These are phyloP conservation scores for Neurospora sp. DNA, from an alignment of 2,329 filamentous ascomycete genomes.

Conservation along the genomic window DNA sequence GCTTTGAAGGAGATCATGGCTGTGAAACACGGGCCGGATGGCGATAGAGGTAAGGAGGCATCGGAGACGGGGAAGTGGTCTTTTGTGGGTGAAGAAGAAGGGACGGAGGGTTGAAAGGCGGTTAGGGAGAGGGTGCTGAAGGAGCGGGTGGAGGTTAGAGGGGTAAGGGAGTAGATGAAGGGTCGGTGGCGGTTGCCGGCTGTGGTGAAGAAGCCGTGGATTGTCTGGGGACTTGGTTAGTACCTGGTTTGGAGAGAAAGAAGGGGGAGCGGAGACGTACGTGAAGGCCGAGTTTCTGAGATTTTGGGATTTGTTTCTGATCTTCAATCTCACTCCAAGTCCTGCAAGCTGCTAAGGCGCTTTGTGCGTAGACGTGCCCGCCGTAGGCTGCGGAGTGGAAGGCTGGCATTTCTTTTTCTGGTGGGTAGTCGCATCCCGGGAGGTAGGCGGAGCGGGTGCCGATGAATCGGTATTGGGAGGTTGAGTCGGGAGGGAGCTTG, in stretches of 20 bases:
- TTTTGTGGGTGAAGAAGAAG: slow-evolving; percentile 21
- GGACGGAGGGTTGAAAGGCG: slow-evolving; percentile 37
- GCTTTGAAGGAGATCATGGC: slow-evolving; percentile 44
- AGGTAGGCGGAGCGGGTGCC: slow-evolving; percentile 24
- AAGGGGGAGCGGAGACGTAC: slow-evolving; percentile 21
- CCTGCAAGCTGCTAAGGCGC: slow-evolving; percentile 27
- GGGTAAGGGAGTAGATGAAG: slow-evolving; percentile 40
- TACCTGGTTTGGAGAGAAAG: slow-evolving; percentile 3
- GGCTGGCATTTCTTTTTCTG: slow-evolving; percentile 4
- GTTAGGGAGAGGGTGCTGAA: slow-evolving; percentile 41
- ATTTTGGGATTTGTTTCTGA: slow-evolving; percentile 7
- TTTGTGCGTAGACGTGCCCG: slow-evolving; percentile 34
- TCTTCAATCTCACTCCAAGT: slow-evolving; percentile 22
- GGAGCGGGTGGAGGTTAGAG: slow-evolving; percentile 33
- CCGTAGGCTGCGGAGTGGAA: slow-evolving; percentile 26
- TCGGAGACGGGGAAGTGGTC: slow-evolving; percentile 32
- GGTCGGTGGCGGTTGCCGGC: slow-evolving; percentile 37
- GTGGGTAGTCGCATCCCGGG: slow-evolving; percentile 21
- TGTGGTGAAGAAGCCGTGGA: slow-evolving; percentile 46
- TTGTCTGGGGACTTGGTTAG: slow-evolving; percentile 28
- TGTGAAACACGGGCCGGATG: slow-evolving; percentile 33
- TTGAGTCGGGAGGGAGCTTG: slow-evolving; percentile 18
- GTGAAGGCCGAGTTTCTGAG: slow-evolving; percentile 27
- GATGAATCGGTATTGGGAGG: slow-evolving; percentile 24
- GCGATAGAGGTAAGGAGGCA: slow-evolving; percentile 26